A percentile compares a stretch with the other conserved stretches of the same genome.
phyloP scores from a whole-genome alignment of 345 rosid genomes.

The Ceriops tagal region DNA sequence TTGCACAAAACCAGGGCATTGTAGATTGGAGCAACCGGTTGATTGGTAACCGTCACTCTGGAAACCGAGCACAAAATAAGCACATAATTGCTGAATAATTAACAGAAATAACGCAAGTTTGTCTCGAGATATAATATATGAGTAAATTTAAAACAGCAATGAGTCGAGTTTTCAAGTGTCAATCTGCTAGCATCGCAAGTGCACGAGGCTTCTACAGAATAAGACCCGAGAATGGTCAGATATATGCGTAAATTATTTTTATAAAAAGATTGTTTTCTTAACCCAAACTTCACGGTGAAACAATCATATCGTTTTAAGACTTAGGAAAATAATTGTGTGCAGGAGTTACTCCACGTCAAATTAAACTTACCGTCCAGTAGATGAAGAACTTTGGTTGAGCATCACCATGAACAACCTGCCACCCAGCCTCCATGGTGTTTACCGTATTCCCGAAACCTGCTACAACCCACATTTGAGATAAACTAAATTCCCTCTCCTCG shows the following conservation, averaged over 20 bases:
- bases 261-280: no score
- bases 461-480: background rate
- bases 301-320: background rate
- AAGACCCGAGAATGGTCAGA: no score
- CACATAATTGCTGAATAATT: background rate
- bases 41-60: conserved; percentile 1
- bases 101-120: background rate
- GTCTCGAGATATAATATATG: no score
- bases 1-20: conserved; percentile 22
- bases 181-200: no score
- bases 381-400: background rate
- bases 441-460: background rate
- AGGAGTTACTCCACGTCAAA: no score
- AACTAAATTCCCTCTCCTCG: background rate
- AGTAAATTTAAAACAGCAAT: no score
- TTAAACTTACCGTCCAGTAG: conserved; percentile 15
- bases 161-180: no score
- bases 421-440: conserved; percentile 2
- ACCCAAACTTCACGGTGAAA: background rate
- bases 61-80: background rate
- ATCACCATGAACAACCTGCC: background rate
- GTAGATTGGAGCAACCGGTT: conserved; percentile 14
- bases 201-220: no score
- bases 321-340: no score
- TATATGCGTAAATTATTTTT: no score